These are phyloP conservation scores for Fusarium domesticum DNA, from an alignment of 2,329 filamentous ascomycete genomes.

Conservation along the genomic window DNA sequence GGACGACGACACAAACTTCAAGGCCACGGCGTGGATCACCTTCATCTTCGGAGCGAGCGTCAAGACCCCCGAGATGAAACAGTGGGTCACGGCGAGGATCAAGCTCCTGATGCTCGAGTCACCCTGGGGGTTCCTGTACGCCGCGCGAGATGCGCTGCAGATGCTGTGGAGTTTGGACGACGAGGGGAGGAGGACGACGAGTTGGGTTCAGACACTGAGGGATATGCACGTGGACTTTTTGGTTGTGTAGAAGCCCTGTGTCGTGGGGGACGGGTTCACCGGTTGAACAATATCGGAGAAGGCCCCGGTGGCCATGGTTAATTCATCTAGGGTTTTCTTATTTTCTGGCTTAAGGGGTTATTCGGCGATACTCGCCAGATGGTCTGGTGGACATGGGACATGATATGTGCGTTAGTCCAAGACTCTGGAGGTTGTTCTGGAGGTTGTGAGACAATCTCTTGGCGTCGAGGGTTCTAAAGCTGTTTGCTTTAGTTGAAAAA, in stretches of 20 bases:
- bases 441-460: background rate
- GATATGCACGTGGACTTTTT: conserved; percentile 42
- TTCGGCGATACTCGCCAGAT: background rate
- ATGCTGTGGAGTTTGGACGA: conserved; percentile 43
- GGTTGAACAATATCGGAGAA: background rate
- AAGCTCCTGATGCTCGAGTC: conserved; percentile 39
- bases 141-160: conserved; percentile 44
- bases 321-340: background rate
- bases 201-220: conserved; percentile 46
- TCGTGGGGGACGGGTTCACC: conserved; percentile 22
- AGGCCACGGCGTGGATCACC: conserved; percentile 55
- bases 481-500: too few relatives aligned
- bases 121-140: conserved; percentile 50
- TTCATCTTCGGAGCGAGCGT: conserved; percentile 56
- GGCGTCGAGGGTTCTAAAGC: background rate
- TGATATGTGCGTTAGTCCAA: background rate
- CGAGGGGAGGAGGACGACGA: conserved; percentile 27
- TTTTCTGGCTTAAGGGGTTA: conserved; percentile 1
- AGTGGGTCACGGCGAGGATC: conserved; percentile 49
- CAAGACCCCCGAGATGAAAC: conserved; percentile 39
- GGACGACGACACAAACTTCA: conserved; percentile 50
- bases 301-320: background rate
- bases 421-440: background rate
- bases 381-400: background rate
- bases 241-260: conserved; percentile 34